A percentile compares a stretch with the other conserved stretches of the same genome.
These are phyloP conservation scores for Podospora comata DNA, from an alignment of 495 filamentous ascomycete species.

Conservation along the genomic window DNA sequence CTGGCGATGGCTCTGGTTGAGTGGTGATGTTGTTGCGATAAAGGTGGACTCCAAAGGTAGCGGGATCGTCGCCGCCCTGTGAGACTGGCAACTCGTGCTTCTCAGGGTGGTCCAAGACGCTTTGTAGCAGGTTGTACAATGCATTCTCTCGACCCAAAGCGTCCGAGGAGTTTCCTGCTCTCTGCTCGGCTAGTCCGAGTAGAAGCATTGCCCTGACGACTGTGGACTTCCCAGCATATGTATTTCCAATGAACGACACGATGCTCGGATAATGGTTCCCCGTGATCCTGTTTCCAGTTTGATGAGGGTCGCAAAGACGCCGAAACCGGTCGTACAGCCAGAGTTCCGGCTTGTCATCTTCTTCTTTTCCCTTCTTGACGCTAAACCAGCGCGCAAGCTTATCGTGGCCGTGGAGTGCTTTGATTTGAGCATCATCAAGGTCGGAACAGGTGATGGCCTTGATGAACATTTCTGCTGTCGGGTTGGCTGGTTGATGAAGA, in stretches of 20 bases:
- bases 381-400: background rate
- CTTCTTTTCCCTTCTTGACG: background rate
- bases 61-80: background rate
- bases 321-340: conserved; percentile 15
- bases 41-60: background rate
- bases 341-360: conserved; percentile 4
- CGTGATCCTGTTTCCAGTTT: conserved; percentile 1
- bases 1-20: background rate
- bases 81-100: background rate
- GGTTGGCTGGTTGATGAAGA: background rate
- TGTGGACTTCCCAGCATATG: conserved; percentile 11
- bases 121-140: background rate
- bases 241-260: conserved; percentile 14
- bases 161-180: background rate
- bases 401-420: background rate
- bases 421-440: background rate
- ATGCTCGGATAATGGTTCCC: conserved; percentile 9
- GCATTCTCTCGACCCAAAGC: background rate
- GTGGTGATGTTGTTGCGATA: background rate
- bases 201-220: conserved; percentile 12
- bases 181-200: conserved; percentile 1
- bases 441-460: background rate
- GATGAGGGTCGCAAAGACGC: conserved; percentile 4
- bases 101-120: background rate
- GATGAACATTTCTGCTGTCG: background rate